Percentiles rank a stretch among this genome's conserved stretches.
Evolutionary conservation across 2,329 filamentous ascomycete species (phyloP).

Genomic region (Biscogniauxia mediterranea): DNA sequence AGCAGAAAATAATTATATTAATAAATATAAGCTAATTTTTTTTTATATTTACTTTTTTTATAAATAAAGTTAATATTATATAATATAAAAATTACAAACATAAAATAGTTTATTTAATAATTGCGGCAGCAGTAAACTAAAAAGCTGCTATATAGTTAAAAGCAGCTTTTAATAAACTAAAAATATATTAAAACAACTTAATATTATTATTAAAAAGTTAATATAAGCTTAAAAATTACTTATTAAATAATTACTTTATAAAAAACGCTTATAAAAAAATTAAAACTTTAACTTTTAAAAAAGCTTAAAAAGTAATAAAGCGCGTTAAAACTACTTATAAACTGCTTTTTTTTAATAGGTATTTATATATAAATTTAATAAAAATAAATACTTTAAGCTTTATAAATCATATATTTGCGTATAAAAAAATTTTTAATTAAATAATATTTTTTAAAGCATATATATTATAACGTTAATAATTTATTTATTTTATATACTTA

Average conservation of each 20-base stretch:
- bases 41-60: background rate
- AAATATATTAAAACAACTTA: slow-evolving; percentile 1
- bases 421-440: background rate
- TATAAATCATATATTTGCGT: background rate
- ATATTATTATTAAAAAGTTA: background rate
- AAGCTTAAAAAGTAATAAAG: background rate
- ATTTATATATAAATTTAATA: background rate
- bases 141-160: background rate
- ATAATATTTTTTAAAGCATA: background rate
- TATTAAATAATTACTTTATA: background rate
- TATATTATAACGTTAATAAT: background rate
- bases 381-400: background rate
- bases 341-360: background rate
- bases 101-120: background rate
- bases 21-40: background rate
- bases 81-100: background rate
- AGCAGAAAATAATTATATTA: background rate
- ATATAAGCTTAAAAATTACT: background rate
- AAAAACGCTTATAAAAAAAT: background rate
- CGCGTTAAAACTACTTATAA: background rate
- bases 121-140: background rate
- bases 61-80: background rate
- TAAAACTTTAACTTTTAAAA: background rate
- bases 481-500: background rate
- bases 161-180: background rate